phyloP scores from a whole-genome alignment of 768 basidiomycete genomes.

The Calocera viscosa region DNA sequence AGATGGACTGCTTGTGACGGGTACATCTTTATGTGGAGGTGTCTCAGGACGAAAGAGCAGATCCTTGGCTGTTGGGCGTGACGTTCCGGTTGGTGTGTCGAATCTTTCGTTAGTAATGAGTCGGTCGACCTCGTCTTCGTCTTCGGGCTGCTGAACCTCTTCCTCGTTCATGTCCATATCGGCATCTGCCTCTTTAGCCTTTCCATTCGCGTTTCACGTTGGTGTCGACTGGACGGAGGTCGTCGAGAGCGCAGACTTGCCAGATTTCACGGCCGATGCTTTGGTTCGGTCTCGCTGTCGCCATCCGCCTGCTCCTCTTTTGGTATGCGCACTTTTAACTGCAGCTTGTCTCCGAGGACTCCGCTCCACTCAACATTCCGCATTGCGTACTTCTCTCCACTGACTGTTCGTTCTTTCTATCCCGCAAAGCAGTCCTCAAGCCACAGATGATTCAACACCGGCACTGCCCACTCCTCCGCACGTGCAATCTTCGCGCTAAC shows the following conservation, averaged over 20 bases:
- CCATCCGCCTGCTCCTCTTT: background rate
- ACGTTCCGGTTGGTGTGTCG: background rate
- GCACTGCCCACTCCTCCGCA: slow-evolving; percentile 68
- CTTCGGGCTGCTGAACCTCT: background rate
- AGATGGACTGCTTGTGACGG: background rate
- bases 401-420: slow-evolving; percentile 41
- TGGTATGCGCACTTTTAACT: background rate
- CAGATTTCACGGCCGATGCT: background rate
- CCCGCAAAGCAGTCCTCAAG: slow-evolving; percentile 77
- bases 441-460: slow-evolving; percentile 82
- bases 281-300: slow-evolving; percentile 1
- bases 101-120: background rate
- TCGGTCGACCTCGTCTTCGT: slow-evolving; percentile 5
- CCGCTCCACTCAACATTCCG: slow-evolving; percentile 3
- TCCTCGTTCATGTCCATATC: background rate
- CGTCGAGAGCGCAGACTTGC: background rate
- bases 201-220: background rate
- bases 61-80: background rate
- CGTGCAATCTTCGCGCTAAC: slow-evolving; percentile 52
- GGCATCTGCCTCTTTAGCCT: background rate
- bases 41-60: background rate
- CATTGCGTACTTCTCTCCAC: slow-evolving; percentile 7
- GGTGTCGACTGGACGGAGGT: background rate
- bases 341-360: slow-evolving; percentile 6
- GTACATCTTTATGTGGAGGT: background rate